Evolutionary conservation across 2,329 filamentous ascomycete species (phyloP).

Genomic region (Ophiognomonia clavigignenti-juglandacearum): DNA sequence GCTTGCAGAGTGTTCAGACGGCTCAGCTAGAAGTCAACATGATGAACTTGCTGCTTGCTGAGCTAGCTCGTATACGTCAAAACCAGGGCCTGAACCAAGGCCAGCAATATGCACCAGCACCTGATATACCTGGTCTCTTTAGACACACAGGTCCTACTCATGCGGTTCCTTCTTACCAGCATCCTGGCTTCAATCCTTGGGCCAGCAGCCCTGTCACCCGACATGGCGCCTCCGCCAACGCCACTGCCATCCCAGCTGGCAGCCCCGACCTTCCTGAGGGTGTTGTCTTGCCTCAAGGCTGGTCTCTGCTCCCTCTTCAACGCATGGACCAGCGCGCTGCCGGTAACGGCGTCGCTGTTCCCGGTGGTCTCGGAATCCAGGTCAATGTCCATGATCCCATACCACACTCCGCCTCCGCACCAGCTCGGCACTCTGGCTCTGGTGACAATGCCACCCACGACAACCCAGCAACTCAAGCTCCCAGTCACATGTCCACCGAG

Average conservation of each 20-base stretch:
- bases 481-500: background rate
- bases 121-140: background rate
- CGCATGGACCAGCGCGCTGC: conserved; percentile 31
- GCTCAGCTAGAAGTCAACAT: conserved; percentile 64
- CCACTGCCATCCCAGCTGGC: conserved; percentile 52
- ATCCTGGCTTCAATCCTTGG: conserved; percentile 11
- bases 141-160: conserved; percentile 2
- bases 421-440: background rate
- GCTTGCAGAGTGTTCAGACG: conserved; percentile 57
- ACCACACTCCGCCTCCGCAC: conserved; percentile 6
- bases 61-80: conserved; percentile 61
- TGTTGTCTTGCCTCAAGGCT: conserved; percentile 59
- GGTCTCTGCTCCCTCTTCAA: conserved; percentile 60
- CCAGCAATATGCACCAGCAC: conserved; percentile 11
- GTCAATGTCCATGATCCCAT: conserved; percentile 10
- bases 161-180: too few species aligned
- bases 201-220: conserved; percentile 37
- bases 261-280: conserved; percentile 59
- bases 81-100: too few species aligned
- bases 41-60: conserved; percentile 62
- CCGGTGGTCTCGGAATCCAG: background rate
- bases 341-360: background rate
- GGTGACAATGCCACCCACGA: background rate
- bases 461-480: background rate
- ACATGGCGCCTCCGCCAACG: conserved; percentile 40